phyloP scores from a whole-genome alignment of 352 stramenopile genomes.

The Globisporangium nunn region DNA sequence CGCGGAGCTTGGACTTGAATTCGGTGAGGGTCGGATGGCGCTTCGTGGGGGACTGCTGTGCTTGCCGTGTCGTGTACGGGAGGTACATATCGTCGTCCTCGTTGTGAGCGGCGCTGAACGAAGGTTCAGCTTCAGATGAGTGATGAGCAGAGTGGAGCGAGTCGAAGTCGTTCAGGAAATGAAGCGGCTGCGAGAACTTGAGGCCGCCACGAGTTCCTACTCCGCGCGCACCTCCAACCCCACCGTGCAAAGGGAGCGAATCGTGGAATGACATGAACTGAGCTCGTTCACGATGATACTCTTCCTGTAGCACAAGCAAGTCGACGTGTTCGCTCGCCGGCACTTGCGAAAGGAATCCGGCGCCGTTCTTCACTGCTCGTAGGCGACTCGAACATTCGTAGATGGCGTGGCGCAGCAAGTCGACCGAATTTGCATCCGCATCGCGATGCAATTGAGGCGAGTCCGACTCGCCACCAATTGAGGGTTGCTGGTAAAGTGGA shows the following conservation, averaged over 20 bases:
- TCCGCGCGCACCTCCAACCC: neutral
- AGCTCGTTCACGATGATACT: constrained; percentile 21
- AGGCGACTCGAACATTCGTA: constrained; percentile 40
- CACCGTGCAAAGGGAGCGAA: neutral
- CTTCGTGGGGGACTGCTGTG: constrained; percentile 34
- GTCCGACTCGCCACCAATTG: constrained; percentile 6
- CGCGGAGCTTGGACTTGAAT: constrained; percentile 29
- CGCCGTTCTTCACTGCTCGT: constrained; percentile 39
- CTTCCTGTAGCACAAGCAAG: constrained; percentile 25
- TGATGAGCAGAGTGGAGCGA: neutral
- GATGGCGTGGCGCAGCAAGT: constrained; percentile 44
- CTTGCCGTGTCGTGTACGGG: constrained; percentile 56
- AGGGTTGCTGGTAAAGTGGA: neutral
- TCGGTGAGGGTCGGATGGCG: constrained; percentile 35
- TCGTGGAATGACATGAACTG: neutral
- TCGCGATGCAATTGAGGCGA: neutral
- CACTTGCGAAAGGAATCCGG: constrained; percentile 32
- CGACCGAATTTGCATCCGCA: constrained; percentile 39
- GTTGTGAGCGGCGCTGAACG: neutral
- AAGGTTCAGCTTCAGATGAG: neutral
- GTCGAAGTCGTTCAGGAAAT: neutral
- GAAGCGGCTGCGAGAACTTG: neutral
- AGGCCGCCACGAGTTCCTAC: neutral
- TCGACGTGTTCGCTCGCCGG: constrained; percentile 21
- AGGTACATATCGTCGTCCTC: constrained; percentile 30